Evolutionary conservation across 805 yeast species (phyloP), one percentile per base, ranked within the genome.

Genomic region (Barnettozyma populi): DNA sequence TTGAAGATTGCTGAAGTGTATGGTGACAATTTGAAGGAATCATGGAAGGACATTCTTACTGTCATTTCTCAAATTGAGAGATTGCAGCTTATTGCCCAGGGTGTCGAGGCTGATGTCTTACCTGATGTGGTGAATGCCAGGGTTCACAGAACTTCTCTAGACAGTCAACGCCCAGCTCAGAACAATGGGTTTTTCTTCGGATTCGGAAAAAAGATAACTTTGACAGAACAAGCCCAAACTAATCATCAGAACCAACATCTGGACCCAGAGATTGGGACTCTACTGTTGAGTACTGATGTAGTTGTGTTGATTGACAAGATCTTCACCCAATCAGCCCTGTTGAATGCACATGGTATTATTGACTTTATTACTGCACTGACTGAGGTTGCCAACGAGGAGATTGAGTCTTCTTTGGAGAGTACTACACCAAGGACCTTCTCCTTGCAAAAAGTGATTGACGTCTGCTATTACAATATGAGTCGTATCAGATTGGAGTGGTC

Each of bases 401-500:
- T 94, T 52, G 90, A 86, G 52, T 84, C 95, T 0, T 85, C 95
- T 1, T 90, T 90, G 7, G 81, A 80, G 59, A 82, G 90, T 39
- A 72, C 76, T 7, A 81, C 87, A 52, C 99, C 98, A 35, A 75
- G 99, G 63, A 84, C 89, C 68, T 95, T 88, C 62, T 87, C 98
- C 0, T 70, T 94, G 53, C 98, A 90, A 62, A 94, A 94, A 63
- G 86, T 94, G 75, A 96, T 94, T 45, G 99, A 95, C 67, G 95
- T 94, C 38, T 92, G 97, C 67, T 92, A 94, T 66, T 94, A 95
- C 71, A 95, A 95, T 64, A 94, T 94, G 97, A 82, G 82, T 44
- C 86, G 99, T 71, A 90, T 94, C 57, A 80, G 96, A 65, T 82
- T 94, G 52, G 97, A 95, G 67, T 94, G 99, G 97, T 80, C 96